Base-by-base conservation (phyloP, 164 flowering plant species). In the Umbilicus rupestris region DNA sequence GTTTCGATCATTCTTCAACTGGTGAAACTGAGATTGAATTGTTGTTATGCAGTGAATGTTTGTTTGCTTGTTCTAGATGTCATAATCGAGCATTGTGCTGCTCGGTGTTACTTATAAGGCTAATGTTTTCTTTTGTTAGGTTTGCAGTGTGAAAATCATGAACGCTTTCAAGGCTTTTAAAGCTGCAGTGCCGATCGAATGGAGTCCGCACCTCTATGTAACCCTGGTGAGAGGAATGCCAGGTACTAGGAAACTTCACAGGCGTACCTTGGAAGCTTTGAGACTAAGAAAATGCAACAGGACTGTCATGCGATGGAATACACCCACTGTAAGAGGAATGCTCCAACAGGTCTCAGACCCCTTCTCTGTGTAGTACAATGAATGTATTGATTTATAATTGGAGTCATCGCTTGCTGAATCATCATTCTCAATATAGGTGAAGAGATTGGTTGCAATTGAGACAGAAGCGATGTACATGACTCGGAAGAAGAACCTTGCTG, bases 281-380 rank as follows among this genome's bases (percentile, higher is more conserved):
- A 83, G 90, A 16, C 87, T 90, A 16, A 65, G 85, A 41, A 92
- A 90, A 71, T 82, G 85, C 80, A 88, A 85, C 73, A 82, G 92
- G 15, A 92, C 96, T 57, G 96, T 92, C 64, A 83, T 83, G 92
- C 79, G 80, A 46, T 81, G 81, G 85, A 94, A 94, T 74, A 91
- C 97, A 5, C 97, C 98, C 42, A 85, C 92, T 17, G 83, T 87
- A 10, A 71, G 98, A 52, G 98, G 98, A 74, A 91, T 91, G 96
- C 68, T 91, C 39, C 89, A 90, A 66, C 98, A 93, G 88, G 98
- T 92, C 52, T 19, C 37, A 33, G 6, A 41, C 1, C 44, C 44
- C 10, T 8, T 9, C 9, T 41, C 15, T 41, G 44, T 33, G 37
- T 33, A 41, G 44, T 12, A 9, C 44, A 41, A 2, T 41, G 12